phyloP scores from a whole-genome alignment of 177 flowering plant genomes.

The Tripterygium wilfordii region DNA sequence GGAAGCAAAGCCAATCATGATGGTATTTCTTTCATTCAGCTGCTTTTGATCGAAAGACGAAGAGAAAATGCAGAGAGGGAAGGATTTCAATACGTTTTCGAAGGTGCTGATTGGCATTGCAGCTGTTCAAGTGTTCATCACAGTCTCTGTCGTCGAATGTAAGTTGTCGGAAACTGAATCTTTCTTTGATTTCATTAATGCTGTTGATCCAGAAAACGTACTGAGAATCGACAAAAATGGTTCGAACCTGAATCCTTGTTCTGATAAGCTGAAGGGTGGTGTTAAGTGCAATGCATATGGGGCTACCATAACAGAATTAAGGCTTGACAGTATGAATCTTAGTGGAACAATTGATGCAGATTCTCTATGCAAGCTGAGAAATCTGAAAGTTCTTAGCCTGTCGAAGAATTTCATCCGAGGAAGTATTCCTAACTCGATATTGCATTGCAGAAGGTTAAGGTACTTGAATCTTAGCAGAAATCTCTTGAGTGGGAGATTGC shows the following conservation, averaged over 20 bases:
- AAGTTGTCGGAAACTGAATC: slow-evolving; percentile 25
- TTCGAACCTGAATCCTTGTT: slow-evolving; percentile 14
- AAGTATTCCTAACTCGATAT: slow-evolving; percentile 25
- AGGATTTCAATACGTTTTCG: not conserved
- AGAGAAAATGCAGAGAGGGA: slow-evolving; percentile 3
- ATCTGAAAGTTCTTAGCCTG: slow-evolving; percentile 24
- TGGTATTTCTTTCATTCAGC: too few relatives aligned
- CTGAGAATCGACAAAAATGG: slow-evolving; percentile 14
- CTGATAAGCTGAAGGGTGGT: slow-evolving; percentile 23
- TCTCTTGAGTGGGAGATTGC: slow-evolving; percentile 25
- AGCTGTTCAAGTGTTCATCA: not conserved
- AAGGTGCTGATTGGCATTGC: slow-evolving; percentile 1
- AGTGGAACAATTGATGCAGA: slow-evolving; percentile 36
- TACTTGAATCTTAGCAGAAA: slow-evolving; percentile 38
- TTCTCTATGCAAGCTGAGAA: slow-evolving; percentile 31
- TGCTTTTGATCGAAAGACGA: not conserved
- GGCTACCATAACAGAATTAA: slow-evolving; percentile 23
- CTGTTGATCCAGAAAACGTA: slow-evolving; percentile 36
- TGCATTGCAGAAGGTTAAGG: slow-evolving; percentile 23
- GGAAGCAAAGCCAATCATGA: too few relatives aligned
- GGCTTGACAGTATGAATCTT: slow-evolving; percentile 35
- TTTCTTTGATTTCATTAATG: slow-evolving; percentile 25
- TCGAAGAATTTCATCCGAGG: slow-evolving; percentile 32
- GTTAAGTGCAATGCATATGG: slow-evolving; percentile 22
- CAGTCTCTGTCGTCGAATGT: slow-evolving; percentile 8